Base-by-base conservation (phyloP, 2,329 filamentous ascomycete species). In the Fusarium goolgardi region DNA sequence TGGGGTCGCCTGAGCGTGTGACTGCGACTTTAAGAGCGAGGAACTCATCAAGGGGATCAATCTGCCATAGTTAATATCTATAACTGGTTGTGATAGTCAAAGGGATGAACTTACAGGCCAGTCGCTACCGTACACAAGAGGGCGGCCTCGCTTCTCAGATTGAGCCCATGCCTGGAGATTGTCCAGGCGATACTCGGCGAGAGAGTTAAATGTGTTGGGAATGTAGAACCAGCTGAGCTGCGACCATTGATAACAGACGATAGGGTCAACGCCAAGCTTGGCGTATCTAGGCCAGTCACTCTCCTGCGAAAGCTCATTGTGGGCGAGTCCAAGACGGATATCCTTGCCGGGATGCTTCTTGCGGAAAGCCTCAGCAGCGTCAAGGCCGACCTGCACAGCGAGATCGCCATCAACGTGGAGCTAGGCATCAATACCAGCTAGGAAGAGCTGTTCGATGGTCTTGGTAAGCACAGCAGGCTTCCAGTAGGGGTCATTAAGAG, bases 131-230 rank as follows among this genome's bases (percentile, higher is more conserved):
- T 75, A 72, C 6, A 72, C 41, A 31, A 71, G 52, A 44, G 59
- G 60, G 3, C 70, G 64, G 20, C 70, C 70, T 2, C 55, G 57
- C 18, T 65, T 41, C 16, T 69, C 65, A 8, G 73, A 61, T 5
- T 71, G 39, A 8, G 60, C 66, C 58, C 67, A 73, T 0, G 73
- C 68, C 7, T 75, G 65, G 2, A 86, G 52, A 27, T 74, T 67
- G 11, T 65, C 47, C 16, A 60, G 41, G 0, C 73, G 73, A 6
- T 73, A 60, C 6, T 63, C 46, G 6, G 61, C 73, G 4, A 75
- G 40, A 11, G 62, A 56, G n/a, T 69, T 65, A 27, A 73, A 67
- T 2, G 68, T 75, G 44, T 62, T 66, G 34, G 73, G 71, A 21
- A 71, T 65, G 32, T 72, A 75, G 7, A 64, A 71, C 9, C 72